phyloP scores from a whole-genome alignment of 257 asterid species.

The Rhazya stricta region DNA sequence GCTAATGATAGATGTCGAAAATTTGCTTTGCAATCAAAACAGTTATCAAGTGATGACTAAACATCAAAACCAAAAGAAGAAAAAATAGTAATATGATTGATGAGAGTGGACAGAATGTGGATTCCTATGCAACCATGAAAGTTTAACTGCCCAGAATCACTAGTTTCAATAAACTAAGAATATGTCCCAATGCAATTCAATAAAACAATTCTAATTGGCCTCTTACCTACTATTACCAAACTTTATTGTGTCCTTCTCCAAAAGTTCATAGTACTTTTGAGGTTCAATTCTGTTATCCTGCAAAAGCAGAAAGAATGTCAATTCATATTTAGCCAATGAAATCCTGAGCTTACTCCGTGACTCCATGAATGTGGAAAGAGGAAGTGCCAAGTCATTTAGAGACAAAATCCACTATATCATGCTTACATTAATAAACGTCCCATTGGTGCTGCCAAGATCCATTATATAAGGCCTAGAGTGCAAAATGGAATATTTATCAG shows the following conservation, averaged over 20 bases:
- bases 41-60: neutral
- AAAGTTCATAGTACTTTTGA: conserved; percentile 77
- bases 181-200: neutral
- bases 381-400: neutral
- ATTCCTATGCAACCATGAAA: neutral
- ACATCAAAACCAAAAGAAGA: neutral
- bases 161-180: conserved; percentile 12
- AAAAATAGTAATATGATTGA: neutral
- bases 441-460: conserved; percentile 99
- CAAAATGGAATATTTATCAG: conserved; percentile 17
- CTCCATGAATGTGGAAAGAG: conserved; percentile 14
- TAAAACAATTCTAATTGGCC: neutral
- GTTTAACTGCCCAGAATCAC: conserved; percentile 12
- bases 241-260: conserved; percentile 82
- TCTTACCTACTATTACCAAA: conserved; percentile 96
- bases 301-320: conserved; percentile 21
- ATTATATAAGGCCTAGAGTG: conserved; percentile 77
- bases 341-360: neutral
- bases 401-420: neutral
- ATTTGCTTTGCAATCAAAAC: neutral
- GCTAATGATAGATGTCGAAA: neutral
- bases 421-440: conserved; percentile 86
- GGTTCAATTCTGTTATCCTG: conserved; percentile 81
- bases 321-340: conserved; percentile 1
- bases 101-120: neutral